Evolutionary conservation across 345 rosid species (phyloP), one percentile per base, ranked within the genome.

Genomic region (Eucalyptus sp.): DNA sequence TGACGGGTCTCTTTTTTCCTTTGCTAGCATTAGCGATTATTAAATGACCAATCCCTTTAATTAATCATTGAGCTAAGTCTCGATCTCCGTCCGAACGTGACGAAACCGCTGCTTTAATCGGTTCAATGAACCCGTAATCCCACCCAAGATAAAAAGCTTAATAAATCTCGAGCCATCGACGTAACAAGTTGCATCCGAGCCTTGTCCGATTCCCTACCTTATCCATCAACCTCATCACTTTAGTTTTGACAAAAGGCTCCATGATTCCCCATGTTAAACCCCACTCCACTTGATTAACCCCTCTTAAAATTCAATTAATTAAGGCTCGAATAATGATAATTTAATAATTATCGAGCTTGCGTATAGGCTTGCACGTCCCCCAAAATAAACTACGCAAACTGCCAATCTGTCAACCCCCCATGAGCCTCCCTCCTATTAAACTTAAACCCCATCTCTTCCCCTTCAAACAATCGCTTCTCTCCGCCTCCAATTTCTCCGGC

Each of bases 321-420:
- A 31, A 41, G 29, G 56, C 18, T 81, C 31, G 31, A 62, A 44
- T 48, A 66, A 43, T 87, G 43, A 68, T 51, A 86, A 27, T 60
- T 10, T 46, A 37, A 29, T 46, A 24, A 60, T 66, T 22, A 76
- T n/a, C 29, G 62, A 33, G 25, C 58, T 89, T 87, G 89, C 90
- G 90, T 87, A 64, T 46, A 50, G 86, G 91, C 87, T 60, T 25
- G 85, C 91, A 87, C 89, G 89, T 87, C 91, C 91, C 89, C 60
- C 29, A 54, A 50, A 83, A 87, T 87, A 90, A 87, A 90, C 89
- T 62, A 87, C 58, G 29, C 87, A 79, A 88, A 56, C 87, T 88
- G 90, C 87, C 91, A 79, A 86, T 88, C 91, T 88, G 91, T 90
- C 91, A 71, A 71, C 62, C 51, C 52, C 33, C 27, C 81, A 17